phyloP scores from a whole-genome alignment of 768 basidiomycete species.

The Hirschioporus abietinus region DNA sequence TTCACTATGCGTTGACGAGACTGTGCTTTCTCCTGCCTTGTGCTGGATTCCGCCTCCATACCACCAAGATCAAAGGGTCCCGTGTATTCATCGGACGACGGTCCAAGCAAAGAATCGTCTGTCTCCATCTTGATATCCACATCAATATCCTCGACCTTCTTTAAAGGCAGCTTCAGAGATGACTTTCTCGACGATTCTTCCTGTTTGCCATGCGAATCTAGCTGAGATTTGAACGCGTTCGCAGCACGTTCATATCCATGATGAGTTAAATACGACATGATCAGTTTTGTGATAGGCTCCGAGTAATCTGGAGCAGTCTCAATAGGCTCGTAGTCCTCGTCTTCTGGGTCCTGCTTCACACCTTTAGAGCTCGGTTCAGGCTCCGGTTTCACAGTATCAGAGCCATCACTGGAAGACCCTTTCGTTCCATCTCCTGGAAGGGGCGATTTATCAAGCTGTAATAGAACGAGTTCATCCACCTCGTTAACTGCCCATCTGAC shows the following conservation, averaged over 20 bases:
- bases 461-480: conserved; percentile 4
- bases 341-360: conserved; percentile 3
- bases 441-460: conserved; percentile 5
- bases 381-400: background rate
- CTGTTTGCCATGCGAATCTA: conserved; percentile 11
- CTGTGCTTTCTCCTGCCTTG: conserved; percentile 47
- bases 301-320: conserved; percentile 15
- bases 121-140: conserved; percentile 12
- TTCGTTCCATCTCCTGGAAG: background rate
- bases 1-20: conserved; percentile 66
- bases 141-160: conserved; percentile 5
- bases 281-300: conserved; percentile 62
- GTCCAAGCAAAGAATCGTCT: conserved; percentile 7
- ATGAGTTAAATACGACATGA: conserved; percentile 76
- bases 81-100: conserved; percentile 4
- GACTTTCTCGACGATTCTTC: background rate
- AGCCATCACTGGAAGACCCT: background rate
- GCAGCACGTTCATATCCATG: conserved; percentile 78
- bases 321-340: conserved; percentile 7
- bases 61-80: background rate
- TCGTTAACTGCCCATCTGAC: conserved; percentile 35
- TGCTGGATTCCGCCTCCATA: conserved; percentile 23
- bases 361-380: background rate
- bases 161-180: background rate
- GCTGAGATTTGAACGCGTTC: conserved; percentile 56